Evolutionary conservation across 805 yeast species (phyloP).

Genomic region (Candida nanaspora): DNA sequence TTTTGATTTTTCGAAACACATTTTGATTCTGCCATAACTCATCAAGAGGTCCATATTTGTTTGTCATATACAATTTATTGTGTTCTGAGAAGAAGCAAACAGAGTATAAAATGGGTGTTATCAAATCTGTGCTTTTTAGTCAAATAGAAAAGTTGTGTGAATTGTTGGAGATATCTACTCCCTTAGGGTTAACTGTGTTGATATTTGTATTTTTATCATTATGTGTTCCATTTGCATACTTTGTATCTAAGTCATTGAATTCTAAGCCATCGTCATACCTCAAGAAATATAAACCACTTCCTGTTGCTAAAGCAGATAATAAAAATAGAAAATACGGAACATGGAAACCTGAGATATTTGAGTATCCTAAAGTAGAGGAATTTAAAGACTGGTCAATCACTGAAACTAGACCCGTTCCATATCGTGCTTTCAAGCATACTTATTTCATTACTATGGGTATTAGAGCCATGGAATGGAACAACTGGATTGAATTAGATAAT

Average conservation of each 20-base stretch:
- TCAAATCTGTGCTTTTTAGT: not conserved
- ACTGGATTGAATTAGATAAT: constrained; percentile 64
- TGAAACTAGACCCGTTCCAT: constrained; percentile 50
- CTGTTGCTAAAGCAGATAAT: constrained; percentile 32
- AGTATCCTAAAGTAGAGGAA: constrained; percentile 42
- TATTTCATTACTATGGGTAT: constrained; percentile 67
- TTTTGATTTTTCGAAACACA: no score
- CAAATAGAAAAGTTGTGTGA: constrained; percentile 5
- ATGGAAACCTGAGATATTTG: constrained; percentile 49
- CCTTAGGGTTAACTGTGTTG: constrained; percentile 3
- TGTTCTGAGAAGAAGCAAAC: no score
- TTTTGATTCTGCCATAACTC: no score
- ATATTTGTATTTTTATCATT: constrained; percentile 4
- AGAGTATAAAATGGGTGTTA: not conserved
- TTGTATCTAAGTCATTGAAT: not conserved
- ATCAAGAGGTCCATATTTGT: no score
- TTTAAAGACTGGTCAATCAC: constrained; percentile 42
- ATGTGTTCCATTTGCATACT: constrained; percentile 2
- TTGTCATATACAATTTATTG: no score
- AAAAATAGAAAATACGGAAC: constrained; percentile 39
- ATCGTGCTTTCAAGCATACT: constrained; percentile 59
- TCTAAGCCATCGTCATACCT: constrained; percentile 2
- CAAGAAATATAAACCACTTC: constrained; percentile 21
- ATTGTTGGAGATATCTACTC: constrained; percentile 4
- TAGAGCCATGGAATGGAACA: constrained; percentile 49